Evolutionary conservation across 1,139 yeast genomes (phyloP), one percentile per base, ranked within the genome.

Genomic region (Barnettozyma hawaiiensis): DNA sequence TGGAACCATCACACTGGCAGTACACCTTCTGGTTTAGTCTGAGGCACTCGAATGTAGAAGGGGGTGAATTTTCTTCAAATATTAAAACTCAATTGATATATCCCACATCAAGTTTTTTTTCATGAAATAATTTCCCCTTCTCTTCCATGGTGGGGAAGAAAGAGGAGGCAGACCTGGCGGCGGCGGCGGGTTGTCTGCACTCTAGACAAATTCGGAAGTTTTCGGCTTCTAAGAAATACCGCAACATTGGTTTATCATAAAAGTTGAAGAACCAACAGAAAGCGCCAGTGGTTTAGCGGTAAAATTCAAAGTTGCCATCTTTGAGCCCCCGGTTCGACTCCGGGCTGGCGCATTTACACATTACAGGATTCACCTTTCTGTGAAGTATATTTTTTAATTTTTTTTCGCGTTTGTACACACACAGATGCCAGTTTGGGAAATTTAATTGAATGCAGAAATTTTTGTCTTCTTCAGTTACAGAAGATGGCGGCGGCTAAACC

Each of bases 251-350:
- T n/a, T n/a, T n/a, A n/a, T n/a, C n/a, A n/a, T n/a, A n/a, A n/a
- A n/a, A n/a, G n/a, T n/a, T n/a, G n/a, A n/a, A n/a, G n/a, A n/a
- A n/a, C n/a, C 29, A 35, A 12, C 12, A 31, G 26, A 21, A 47
- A 40, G 71, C 71, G 69, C 63, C 53, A 63, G 69, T 68, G 71
- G 73, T 68, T 67, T 67, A 68, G 71, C 67, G 73, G 73, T 67
- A 69, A 67, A 69, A 69, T 69, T 66, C 71, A 62, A 65, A 71
- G 72, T 68, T 68, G 72, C 73, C 73, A 68, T 68, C 71, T 71
- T 63, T 61, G 70, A 65, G 73, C 71, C 73, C 73, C 73, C 73
- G 73, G 73, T 69, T 69, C 73, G 73, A 69, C 68, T 69, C 73
- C 73, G 73, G 72, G 73, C 70, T 64, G 58, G 65, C 70, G 73